phyloP scores from a whole-genome alignment of 2,329 filamentous ascomycete genomes.

The Pleomassaria siparia region DNA sequence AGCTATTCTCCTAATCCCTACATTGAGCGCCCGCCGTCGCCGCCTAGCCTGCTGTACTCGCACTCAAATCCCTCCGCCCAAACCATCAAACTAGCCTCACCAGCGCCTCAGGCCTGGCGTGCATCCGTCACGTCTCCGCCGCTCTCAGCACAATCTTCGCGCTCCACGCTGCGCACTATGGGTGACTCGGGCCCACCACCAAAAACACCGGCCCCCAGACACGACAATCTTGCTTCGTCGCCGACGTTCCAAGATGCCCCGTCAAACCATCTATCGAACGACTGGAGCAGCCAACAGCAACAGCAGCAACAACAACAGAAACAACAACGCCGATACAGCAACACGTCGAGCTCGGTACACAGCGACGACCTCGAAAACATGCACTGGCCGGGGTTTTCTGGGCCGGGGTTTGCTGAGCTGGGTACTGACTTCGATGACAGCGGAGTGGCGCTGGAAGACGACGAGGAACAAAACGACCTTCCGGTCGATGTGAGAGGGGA shows the following conservation, averaged over 20 bases:
- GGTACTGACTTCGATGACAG: conserved; percentile 38
- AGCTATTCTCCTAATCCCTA: conserved; percentile 55
- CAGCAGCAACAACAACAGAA: too few relatives aligned
- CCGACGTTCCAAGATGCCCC: conserved; percentile 30
- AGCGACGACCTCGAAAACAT: conserved; percentile 49
- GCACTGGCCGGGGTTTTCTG: conserved; percentile 41
- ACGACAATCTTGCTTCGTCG: conserved; percentile 35
- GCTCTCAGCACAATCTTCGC: conserved; percentile 37
- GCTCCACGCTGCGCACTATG: conserved; percentile 39
- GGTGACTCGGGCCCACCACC: conserved; percentile 19
- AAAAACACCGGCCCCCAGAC: conserved; percentile 12
- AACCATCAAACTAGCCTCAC: conserved; percentile 29
- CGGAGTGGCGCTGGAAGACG: conserved; percentile 31
- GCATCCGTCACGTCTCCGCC: conserved; percentile 32
- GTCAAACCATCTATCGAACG: conserved; percentile 13
- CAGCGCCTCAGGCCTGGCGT: conserved; percentile 32
- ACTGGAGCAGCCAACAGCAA: conserved; percentile 23
- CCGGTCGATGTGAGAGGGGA: conserved; percentile 15
- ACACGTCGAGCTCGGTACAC: conserved; percentile 44
- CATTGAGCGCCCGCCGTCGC: conserved; percentile 49
- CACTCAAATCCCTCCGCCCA: conserved; percentile 21
- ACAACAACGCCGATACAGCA: conserved; percentile 33
- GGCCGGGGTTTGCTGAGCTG: too few relatives aligned
- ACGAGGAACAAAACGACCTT: conserved; percentile 31
- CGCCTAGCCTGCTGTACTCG: conserved; percentile 32